Conservation (phyloP, 768 basidiomycete species). For the Amanita subjunquillea region DNA sequence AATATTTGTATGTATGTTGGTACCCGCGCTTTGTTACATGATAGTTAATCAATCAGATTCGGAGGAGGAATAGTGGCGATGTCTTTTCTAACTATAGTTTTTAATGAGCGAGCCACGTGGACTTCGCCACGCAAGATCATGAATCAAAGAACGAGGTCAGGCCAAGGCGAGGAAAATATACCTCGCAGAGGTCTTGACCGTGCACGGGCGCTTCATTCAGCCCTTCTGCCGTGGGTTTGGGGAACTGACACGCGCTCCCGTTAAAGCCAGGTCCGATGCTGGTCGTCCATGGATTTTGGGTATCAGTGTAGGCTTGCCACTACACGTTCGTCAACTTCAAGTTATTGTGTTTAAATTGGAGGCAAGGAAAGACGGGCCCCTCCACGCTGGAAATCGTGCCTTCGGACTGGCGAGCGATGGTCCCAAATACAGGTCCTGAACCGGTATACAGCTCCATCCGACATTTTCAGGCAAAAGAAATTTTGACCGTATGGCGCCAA, state of each 20-base stretch:
- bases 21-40: no score
- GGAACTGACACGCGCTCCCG: slow-evolving; percentile 37
- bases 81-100: no score
- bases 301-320: slow-evolving; percentile 31
- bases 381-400: slow-evolving; percentile 23
- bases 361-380: slow-evolving; percentile 10
- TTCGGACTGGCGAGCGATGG: slow-evolving; percentile 13
- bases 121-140: background rate
- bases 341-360: background rate
- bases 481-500: no score
- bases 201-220: slow-evolving; percentile 33
- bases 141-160: slow-evolving; percentile 24
- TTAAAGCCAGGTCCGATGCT: slow-evolving; percentile 34
- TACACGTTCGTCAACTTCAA: slow-evolving; percentile 9
- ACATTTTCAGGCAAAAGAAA: slow-evolving; percentile 21
- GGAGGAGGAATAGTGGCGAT: no score
- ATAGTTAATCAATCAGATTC: no score
- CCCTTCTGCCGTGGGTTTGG: slow-evolving; percentile 35
- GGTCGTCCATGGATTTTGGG: slow-evolving; percentile 31
- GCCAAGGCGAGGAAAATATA: slow-evolving; percentile 31
- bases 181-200: slow-evolving; percentile 34
- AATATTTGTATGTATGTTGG: no score
- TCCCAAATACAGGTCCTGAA: slow-evolving; percentile 26
- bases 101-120: no score
- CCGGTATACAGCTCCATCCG: slow-evolving; percentile 30